Evolutionary conservation across 352 stramenopile genomes (phyloP).

Genomic region (Globisporangium alternatum): DNA sequence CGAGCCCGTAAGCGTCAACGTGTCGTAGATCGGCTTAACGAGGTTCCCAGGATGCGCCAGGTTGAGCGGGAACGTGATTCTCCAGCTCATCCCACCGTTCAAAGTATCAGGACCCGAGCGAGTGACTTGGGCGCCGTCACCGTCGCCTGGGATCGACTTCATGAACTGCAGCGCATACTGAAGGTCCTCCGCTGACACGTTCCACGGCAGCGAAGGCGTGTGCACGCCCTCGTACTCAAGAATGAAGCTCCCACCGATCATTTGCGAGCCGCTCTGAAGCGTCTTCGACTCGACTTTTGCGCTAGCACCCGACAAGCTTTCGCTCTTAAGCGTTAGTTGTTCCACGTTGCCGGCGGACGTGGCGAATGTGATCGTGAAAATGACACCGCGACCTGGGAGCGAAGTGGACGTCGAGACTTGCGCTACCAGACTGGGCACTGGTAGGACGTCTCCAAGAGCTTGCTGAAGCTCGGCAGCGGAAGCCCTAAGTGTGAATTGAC

Average conservation of each 20-base stretch:
- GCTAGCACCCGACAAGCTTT: slow-evolving; percentile 23
- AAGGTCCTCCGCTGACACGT: slow-evolving; percentile 85
- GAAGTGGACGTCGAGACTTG: slow-evolving; percentile 6
- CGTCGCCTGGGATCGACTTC: slow-evolving; percentile 51
- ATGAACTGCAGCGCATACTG: slow-evolving; percentile 67
- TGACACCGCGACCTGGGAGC: slow-evolving; percentile 21
- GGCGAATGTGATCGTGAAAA: slow-evolving; percentile 27
- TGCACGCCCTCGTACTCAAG: slow-evolving; percentile 46
- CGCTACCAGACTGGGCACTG: background rate
- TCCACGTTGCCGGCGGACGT: slow-evolving; percentile 24
- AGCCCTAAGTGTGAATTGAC: slow-evolving; percentile 22
- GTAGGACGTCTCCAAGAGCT: slow-evolving; percentile 15
- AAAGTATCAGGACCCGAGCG: slow-evolving; percentile 25
- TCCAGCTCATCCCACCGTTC: slow-evolving; percentile 43
- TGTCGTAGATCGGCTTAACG: slow-evolving; percentile 24
- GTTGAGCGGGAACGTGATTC: slow-evolving; percentile 49
- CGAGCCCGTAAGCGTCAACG: slow-evolving; percentile 29
- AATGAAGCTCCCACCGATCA: slow-evolving; percentile 45
- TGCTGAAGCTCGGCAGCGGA: slow-evolving; percentile 15
- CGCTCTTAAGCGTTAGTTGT: slow-evolving; percentile 21
- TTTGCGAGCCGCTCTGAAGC: slow-evolving; percentile 33
- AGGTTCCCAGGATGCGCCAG: slow-evolving; percentile 32
- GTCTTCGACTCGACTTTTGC: slow-evolving; percentile 24
- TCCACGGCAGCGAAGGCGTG: slow-evolving; percentile 61
- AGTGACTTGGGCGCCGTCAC: slow-evolving; percentile 53